Conservation (phyloP, 2,329 filamentous ascomycete species). For the Epicoccum sorghinum region DNA sequence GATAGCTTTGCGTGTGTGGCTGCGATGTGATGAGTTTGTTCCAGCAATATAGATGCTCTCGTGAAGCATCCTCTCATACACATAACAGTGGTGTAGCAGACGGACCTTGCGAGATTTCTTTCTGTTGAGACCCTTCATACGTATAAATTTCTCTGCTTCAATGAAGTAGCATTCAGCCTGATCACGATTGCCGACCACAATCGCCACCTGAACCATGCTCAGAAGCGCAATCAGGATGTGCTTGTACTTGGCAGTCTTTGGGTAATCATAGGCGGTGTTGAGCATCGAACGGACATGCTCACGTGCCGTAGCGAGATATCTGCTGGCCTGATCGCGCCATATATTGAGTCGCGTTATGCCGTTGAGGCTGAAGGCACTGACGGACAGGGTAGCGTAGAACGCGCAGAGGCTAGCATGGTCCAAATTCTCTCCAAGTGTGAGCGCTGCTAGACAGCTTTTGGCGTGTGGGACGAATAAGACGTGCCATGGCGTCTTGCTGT, state of each 20-base stretch:
- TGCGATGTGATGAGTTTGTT: slow-evolving; percentile 15
- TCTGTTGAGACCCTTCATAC: slow-evolving; percentile 47
- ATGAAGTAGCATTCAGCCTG: slow-evolving; percentile 49
- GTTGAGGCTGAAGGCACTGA: slow-evolving; percentile 53
- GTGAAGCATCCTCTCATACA: slow-evolving; percentile 53
- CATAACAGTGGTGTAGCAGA: slow-evolving; percentile 57
- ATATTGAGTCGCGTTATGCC: slow-evolving; percentile 32
- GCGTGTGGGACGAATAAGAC: slow-evolving; percentile 52
- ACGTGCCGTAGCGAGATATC: slow-evolving; percentile 38
- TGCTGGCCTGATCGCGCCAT: slow-evolving; percentile 44
- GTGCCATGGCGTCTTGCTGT: slow-evolving; percentile 54
- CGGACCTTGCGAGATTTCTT: slow-evolving; percentile 52
- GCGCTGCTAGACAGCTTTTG: slow-evolving; percentile 51
- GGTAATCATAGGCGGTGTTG: slow-evolving; percentile 43
- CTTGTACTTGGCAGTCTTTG: slow-evolving; percentile 52
- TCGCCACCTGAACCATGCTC: slow-evolving; percentile 49
- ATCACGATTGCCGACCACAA: slow-evolving; percentile 42
- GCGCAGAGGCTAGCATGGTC: slow-evolving; percentile 49
- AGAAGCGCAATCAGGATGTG: slow-evolving; percentile 54
- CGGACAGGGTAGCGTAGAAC: slow-evolving; percentile 51
- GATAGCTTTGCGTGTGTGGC: slow-evolving; percentile 20
- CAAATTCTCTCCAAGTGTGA: slow-evolving; percentile 50
- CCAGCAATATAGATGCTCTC: slow-evolving; percentile 45
- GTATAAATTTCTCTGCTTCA: slow-evolving; percentile 54
- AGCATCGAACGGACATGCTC: slow-evolving; percentile 44